Base-by-base conservation (phyloP, 768 basidiomycete genomes). In the Russula foetens region DNA sequence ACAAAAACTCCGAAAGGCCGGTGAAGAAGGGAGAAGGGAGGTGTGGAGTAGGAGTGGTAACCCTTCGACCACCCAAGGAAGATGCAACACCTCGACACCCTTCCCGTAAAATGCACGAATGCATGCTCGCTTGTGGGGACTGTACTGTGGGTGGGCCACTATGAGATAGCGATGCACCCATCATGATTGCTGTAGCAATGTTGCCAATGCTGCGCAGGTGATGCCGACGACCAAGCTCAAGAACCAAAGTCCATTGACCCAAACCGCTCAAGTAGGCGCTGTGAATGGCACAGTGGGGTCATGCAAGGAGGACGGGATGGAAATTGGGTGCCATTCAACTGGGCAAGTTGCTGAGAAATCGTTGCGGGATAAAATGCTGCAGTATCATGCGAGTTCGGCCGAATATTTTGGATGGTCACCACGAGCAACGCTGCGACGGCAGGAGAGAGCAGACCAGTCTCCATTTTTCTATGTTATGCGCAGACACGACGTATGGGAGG, bases 1-100 rank as follows among this genome's bases (percentile, higher is more conserved):
- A 69, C 31, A 81, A 69, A 67, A 82, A 80, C 15, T 74, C 73
- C 35, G 79, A 67, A 29, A 83, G 72, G 45, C 79, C 77, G 31
- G 76, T 73, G 67, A 84, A 76, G 68, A 82, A 82, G 7, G 71
- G 26, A 80, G 73, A 19, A 81, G 71, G 1, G 80, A 78, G 7
- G 77, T 69, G 61, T 82, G 81, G 21, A 83, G 74, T 7, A 82
- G 72, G 15, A 75, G 68, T 1, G 80, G 80, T 28, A 81, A 75
- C 19, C 70, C 62, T 43, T 76, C 73, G 3, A 81, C 76, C 4
- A 80, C 66, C 7, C 71, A 67, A 9, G 73, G 67, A 69, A 81
- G 73, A 8, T 69, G 67, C 65, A 77, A 79, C 51, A 64, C 68
- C 23, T 73, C 70, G 26, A 79, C 63, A 21, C 76, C 77, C 45